phyloP scores from a whole-genome alignment of 768 basidiomycete genomes.

The Leucocoprinus leucothites region DNA sequence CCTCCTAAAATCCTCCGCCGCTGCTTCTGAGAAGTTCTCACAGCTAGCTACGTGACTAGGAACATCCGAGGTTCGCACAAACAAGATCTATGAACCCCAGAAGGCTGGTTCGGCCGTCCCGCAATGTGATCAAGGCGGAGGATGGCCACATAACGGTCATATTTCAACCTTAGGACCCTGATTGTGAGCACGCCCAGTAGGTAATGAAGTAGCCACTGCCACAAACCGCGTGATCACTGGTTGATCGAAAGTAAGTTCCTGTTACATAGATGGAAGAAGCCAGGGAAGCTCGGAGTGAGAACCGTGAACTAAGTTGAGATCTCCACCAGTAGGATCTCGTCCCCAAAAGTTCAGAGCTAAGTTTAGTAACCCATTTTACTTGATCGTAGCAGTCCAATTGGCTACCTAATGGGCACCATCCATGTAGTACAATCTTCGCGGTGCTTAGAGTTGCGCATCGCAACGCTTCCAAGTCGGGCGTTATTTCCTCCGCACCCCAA shows the following conservation, averaged over 20 bases:
- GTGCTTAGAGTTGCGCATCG: too few relatives aligned
- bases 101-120: background rate
- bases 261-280: background rate
- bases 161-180: too few relatives aligned
- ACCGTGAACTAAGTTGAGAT: slow-evolving; percentile 5
- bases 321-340: background rate
- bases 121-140: too few relatives aligned
- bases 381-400: background rate
- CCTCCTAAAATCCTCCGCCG: background rate
- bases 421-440: background rate
- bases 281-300: slow-evolving; percentile 8
- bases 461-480: background rate
- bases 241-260: background rate
- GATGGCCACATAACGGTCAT: too few relatives aligned
- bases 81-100: background rate
- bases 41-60: background rate
- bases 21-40: background rate
- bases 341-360: background rate
- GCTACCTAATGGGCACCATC: background rate
- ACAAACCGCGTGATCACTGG: background rate
- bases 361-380: slow-evolving; percentile 1
- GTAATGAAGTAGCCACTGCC: background rate
- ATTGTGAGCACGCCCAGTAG: too few relatives aligned
- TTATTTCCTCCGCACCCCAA: slow-evolving; percentile 2
- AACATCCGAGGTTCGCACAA: background rate